Percentiles rank a stretch among this genome's conserved stretches.
These are phyloP conservation scores for Penicillium sp. DNA, from an alignment of 2,329 filamentous ascomycete genomes.

Conservation along the genomic window DNA sequence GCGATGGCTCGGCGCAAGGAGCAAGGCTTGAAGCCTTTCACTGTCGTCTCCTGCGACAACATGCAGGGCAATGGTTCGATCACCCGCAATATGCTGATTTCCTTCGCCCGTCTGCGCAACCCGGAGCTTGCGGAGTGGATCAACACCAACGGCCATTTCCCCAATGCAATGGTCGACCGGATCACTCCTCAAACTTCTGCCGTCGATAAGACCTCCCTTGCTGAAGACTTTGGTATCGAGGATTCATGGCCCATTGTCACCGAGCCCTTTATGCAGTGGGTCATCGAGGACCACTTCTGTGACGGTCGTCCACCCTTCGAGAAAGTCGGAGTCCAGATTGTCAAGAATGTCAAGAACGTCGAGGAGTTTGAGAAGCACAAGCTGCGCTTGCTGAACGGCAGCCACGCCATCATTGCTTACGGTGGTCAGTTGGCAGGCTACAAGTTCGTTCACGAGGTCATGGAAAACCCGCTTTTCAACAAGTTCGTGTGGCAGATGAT, in stretches of 20 bases:
- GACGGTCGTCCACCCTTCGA: slow-evolving; percentile 50
- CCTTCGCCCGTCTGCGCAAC: slow-evolving; percentile 47
- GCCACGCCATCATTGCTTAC: slow-evolving; percentile 50
- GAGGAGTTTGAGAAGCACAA: slow-evolving; percentile 55
- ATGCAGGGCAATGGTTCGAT: slow-evolving; percentile 55
- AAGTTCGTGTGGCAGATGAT: slow-evolving; percentile 51
- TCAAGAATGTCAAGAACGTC: slow-evolving; percentile 48
- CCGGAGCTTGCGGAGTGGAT: slow-evolving; percentile 49
- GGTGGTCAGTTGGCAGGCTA: slow-evolving; percentile 49
- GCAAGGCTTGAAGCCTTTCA: slow-evolving; percentile 49
- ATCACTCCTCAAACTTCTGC: slow-evolving; percentile 49
- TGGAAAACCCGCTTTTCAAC: slow-evolving; percentile 46
- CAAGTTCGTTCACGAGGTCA: slow-evolving; percentile 52
- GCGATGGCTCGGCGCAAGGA: slow-evolving; percentile 46
- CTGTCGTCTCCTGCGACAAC: slow-evolving; percentile 53
- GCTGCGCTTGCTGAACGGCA: slow-evolving; percentile 51
- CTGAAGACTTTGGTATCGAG: slow-evolving; percentile 44
- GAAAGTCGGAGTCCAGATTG: slow-evolving; percentile 50
- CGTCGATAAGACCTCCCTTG: slow-evolving; percentile 44
- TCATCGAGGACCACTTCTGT: slow-evolving; percentile 50
- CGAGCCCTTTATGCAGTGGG: slow-evolving; percentile 54
- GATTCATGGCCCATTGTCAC: slow-evolving; percentile 52
- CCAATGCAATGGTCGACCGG: slow-evolving; percentile 53
- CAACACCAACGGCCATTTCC: slow-evolving; percentile 45
- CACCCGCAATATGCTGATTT: slow-evolving; percentile 48